Evolutionary conservation across 75 land plant genomes (phyloP), one percentile per base, ranked within the genome.

Genomic region (Isoetes taiwanensis): DNA sequence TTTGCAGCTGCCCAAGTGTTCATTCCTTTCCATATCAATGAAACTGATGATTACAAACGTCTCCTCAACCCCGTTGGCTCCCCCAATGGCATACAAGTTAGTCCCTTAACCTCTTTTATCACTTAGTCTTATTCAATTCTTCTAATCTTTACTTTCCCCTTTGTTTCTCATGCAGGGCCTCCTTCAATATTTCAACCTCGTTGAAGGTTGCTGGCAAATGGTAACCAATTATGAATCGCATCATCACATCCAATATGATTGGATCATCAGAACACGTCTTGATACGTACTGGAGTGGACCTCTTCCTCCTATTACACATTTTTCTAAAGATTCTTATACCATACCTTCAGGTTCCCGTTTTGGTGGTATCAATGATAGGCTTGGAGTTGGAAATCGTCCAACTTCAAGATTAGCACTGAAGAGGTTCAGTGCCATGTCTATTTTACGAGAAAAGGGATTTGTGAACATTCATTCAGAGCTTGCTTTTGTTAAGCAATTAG

Each of bases 121-220:
- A 19, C 14, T 14, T 37, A 9, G 38, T 14, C 38, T 37, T 37
- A 9, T 37, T 14, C 9, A 46, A 46, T 19, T 6, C 50, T 46
- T 23, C 25, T 19, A n/a, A 16, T 46, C 16, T 46, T 23, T 46
- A 9, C 14, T 14, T 37, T 14, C 14, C 39, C 14, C 12, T 14
- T 9, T 37, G 39, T 37, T 9, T 14, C 12, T 37, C 14, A 9
- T 37, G 14, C 50, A 46, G 50, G 50, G 50, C 19, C 19, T 46
- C 6, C 50, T 46, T 19, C 50, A 46, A n/a, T 46, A 46, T n/a
- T 46, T 46, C 50, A 46, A n/a, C 50, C 19, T 46, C 21, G 50
- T 46, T n/a, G 50, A 46, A 46, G 50, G 50, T 4, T 46, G 50
- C 19, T 6, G 5, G 50, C 50, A 46, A n/a, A 16, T 46, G 4